Evolutionary conservation across 805 yeast species (phyloP), one percentile per base, ranked within the genome.

Genomic region (Candida incommunis): DNA sequence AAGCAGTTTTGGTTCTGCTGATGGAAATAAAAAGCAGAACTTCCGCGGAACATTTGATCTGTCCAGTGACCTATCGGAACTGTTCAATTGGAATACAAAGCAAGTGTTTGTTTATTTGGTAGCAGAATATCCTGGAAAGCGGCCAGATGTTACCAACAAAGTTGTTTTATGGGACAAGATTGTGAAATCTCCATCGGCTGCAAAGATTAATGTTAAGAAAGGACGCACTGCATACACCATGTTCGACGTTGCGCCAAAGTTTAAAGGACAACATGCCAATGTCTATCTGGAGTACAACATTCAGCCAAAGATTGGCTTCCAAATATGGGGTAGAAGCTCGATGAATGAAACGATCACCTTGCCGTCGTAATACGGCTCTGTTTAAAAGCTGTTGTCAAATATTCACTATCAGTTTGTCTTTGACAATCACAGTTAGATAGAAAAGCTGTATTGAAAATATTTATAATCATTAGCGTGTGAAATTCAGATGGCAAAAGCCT

Each of bases 11-110:
- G 96, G 96, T 1, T 78, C 88, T 2, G 62, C 63, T 5, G 70
- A 71, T 47, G 76, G 79, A 43, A 72, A 70, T 51, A 79, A 83
- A 43, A 87, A 81, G 64, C 95, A 88, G 57, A 85, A 85, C 59
- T 70, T 82, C 46, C 75, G 72, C 53, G 61, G 87, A 34, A 64
- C 65, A 11, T 87, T 92, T 56, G 94, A 85, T 59, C 65, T 92
- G 41, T 76, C 75, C 16, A 60, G 64, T 4, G 96, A 90, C 62
- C 68, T 90, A 49, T 59, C 83, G 1, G 79, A 85, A 1, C 69
- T 92, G 44, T 88, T 88, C 72, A 87, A 82, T 62, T 90, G 96
- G 96, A 92, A 90, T 64, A 92, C 98, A 11, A 90, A 90, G 59
- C 97, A 90, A 63, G 78, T 90, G n/a, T 90, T 92, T 56, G 83